Conservation (phyloP, 108 stramenopile genomes). For the Skeletonema marinoi region DNA sequence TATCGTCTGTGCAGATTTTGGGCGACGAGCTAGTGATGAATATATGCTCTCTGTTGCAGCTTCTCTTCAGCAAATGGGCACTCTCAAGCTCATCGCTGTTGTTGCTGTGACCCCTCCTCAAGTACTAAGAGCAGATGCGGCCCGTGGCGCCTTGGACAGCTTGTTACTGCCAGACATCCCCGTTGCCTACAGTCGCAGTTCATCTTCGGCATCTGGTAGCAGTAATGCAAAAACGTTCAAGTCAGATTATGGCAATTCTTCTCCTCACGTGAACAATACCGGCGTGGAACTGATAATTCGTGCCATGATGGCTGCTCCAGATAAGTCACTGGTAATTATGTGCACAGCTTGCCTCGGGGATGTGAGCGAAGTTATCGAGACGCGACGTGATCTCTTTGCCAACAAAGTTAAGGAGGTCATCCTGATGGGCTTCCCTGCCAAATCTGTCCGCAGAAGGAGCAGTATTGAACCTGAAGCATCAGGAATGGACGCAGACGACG, state of each 20-base stretch:
- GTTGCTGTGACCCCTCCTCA: slow-evolving; percentile 28
- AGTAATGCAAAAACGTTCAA: background rate
- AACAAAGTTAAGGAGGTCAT: slow-evolving; percentile 43
- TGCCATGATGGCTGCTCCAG: slow-evolving; percentile 23
- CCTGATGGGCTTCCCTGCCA: slow-evolving; percentile 31
- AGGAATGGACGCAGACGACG: slow-evolving; percentile 5
- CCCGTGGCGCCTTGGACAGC: slow-evolving; percentile 35
- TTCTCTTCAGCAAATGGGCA: slow-evolving; percentile 38
- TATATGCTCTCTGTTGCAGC: slow-evolving; percentile 27
- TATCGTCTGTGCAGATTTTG: slow-evolving; percentile 39
- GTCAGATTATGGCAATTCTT: slow-evolving; percentile 23
- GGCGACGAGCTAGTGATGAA: slow-evolving; percentile 29
- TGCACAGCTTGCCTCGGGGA: slow-evolving; percentile 29
- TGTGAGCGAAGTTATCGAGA: slow-evolving; percentile 31
- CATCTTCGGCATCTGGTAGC: background rate
- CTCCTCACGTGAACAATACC: slow-evolving; percentile 20
- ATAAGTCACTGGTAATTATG: slow-evolving; percentile 37
- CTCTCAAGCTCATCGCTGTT: slow-evolving; percentile 31
- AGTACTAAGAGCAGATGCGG: slow-evolving; percentile 17
- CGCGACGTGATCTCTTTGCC: slow-evolving; percentile 22
- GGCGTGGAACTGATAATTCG: slow-evolving; percentile 34
- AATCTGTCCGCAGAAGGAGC: slow-evolving; percentile 20
- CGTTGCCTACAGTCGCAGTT: slow-evolving; percentile 21
- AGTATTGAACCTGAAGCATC: slow-evolving; percentile 32
- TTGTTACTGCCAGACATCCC: slow-evolving; percentile 34